phyloP scores from a whole-genome alignment of 768 basidiomycete species.

The Tylopilus cervinicoccineus region DNA sequence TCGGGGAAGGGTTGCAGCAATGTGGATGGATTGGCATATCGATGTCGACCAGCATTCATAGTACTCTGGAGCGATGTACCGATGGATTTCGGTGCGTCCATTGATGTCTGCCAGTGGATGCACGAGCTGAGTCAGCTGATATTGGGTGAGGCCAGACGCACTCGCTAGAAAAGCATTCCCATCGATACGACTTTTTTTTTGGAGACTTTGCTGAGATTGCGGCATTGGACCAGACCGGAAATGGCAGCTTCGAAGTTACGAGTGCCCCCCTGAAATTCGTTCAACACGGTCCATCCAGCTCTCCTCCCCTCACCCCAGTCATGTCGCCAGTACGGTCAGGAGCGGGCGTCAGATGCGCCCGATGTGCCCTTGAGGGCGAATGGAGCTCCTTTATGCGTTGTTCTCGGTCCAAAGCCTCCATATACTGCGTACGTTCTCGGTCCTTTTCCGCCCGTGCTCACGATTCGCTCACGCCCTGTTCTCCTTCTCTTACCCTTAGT shows the following conservation, averaged over 20 bases:
- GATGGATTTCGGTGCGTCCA: no score
- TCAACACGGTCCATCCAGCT: neutral
- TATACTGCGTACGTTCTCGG: constrained; percentile 22
- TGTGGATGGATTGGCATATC: no score
- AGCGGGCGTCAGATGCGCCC: constrained; percentile 6
- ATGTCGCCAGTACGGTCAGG: neutral
- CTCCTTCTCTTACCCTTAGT: constrained; percentile 7
- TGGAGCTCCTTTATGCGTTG: constrained; percentile 22
- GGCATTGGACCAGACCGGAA: no score
- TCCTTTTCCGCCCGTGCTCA: neutral
- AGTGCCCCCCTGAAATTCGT: neutral
- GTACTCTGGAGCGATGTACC: no score
- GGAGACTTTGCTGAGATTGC: no score
- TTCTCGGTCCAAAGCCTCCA: constrained; percentile 21
- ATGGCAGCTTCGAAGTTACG: neutral
- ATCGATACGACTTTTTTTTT: neutral
- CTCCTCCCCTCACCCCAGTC: neutral
- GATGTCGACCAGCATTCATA: no score
- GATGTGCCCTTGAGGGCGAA: constrained; percentile 13
- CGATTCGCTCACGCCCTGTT: neutral
- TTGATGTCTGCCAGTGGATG: no score
- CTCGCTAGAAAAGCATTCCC: neutral
- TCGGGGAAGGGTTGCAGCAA: no score
- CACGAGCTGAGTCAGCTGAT: no score
- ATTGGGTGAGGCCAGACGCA: no score